Percentiles rank a stretch among this genome's conserved stretches.
Conservation (phyloP, 306 rosid genomes). For the Prunus armeniaca region DNA sequence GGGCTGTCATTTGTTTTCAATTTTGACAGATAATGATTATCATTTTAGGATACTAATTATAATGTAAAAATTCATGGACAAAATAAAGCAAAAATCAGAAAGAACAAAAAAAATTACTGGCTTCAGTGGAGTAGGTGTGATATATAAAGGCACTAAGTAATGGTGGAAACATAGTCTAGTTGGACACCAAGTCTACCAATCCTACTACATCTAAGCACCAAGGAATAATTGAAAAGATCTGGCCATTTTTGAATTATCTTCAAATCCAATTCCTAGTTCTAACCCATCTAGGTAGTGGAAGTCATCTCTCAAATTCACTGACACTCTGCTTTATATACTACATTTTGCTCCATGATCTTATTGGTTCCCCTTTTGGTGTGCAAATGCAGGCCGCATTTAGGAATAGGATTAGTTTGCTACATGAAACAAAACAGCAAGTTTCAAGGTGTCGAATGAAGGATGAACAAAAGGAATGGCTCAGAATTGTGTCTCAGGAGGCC, state of each 20-base stretch:
- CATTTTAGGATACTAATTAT: too few relatives aligned
- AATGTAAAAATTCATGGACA: neutral
- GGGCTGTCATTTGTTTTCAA: too few relatives aligned
- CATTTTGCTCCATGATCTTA: conserved; percentile 25
- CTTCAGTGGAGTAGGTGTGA: conserved; percentile 35
- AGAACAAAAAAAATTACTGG: neutral
- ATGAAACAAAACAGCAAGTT: conserved; percentile 27
- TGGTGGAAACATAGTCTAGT: conserved; percentile 42
- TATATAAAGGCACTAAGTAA: conserved; percentile 30
- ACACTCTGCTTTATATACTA: conserved; percentile 14
- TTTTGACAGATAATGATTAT: neutral
- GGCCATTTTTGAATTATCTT: conserved; percentile 17
- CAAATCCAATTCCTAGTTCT: conserved; percentile 17
- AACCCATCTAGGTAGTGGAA: conserved; percentile 28
- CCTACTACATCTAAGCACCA: conserved; percentile 35
- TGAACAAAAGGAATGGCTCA: conserved; percentile 36
- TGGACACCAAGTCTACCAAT: conserved; percentile 35
- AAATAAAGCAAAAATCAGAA: neutral
- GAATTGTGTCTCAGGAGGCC: conserved; percentile 25
- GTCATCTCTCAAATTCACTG: conserved; percentile 24
- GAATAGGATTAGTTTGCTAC: conserved; percentile 16
- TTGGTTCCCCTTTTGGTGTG: conserved; percentile 33
- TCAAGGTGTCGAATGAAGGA: conserved; percentile 25
- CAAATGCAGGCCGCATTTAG: conserved; percentile 27
- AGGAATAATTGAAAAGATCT: conserved; percentile 15